phyloP scores from a whole-genome alignment of 306 rosid genomes.

The Oxytropis ochrocephala region DNA sequence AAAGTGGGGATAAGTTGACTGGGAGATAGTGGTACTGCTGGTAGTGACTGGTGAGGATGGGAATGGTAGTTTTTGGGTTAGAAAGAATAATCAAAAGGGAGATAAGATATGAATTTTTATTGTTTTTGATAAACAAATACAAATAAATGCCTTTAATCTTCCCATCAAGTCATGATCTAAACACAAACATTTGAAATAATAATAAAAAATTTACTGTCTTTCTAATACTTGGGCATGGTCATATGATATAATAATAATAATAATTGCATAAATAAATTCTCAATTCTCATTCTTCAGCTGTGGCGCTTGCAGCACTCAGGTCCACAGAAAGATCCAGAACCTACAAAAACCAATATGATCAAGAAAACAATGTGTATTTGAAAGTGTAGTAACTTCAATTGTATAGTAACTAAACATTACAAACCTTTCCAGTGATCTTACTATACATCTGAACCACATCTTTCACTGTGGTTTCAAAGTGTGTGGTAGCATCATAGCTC shows the following conservation, averaged over 20 bases:
- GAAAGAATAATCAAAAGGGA: too few relatives aligned
- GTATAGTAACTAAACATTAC: background rate
- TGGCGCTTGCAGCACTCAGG: slow-evolving; percentile 80
- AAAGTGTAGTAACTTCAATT: background rate
- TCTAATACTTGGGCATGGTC: slow-evolving; percentile 19
- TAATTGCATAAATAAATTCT: slow-evolving; percentile 1
- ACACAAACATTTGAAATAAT: background rate
- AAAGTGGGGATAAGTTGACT: too few relatives aligned
- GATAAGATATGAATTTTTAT: too few relatives aligned
- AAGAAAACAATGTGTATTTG: background rate
- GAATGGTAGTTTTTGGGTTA: too few relatives aligned
- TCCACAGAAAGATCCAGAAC: slow-evolving; percentile 80
- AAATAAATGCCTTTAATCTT: background rate
- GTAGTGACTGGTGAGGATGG: too few relatives aligned
- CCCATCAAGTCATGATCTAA: slow-evolving; percentile 18
- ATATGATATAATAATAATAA: background rate
- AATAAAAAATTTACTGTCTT: background rate
- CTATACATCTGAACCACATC: slow-evolving; percentile 61
- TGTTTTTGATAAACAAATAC: too few relatives aligned
- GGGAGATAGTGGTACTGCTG: too few relatives aligned
- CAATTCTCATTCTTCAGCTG: slow-evolving; percentile 43
- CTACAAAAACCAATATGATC: slow-evolving; percentile 15
- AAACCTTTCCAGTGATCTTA: slow-evolving; percentile 79
- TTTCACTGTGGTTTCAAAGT: slow-evolving; percentile 75
- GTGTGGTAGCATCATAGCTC: slow-evolving; percentile 82